Evolutionary conservation across 2,329 filamentous ascomycete species (phyloP), one percentile per base, ranked within the genome.

Genomic region (Epichloe typhina): DNA sequence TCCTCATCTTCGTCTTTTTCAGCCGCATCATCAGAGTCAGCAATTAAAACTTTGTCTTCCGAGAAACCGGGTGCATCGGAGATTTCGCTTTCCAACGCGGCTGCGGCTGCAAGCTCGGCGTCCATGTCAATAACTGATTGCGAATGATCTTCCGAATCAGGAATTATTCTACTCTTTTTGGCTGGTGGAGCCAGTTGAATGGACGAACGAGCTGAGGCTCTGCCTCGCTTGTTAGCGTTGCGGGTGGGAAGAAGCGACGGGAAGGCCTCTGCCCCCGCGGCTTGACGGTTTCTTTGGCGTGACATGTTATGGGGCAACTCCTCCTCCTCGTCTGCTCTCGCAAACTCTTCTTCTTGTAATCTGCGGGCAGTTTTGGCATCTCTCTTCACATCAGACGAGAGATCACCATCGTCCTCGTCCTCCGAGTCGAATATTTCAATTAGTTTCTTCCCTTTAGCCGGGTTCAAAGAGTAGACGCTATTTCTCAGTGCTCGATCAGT

Each of bases 401-500:
- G 54, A 42, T 61, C 59, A 0, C 70, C 66, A 3, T 59, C 57
- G 33, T 61, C 61, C 0, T 70, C 66, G 0, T 67, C 65, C 2
- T 70, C 65, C 1, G 66, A 66, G 9, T 72, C 68, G 2, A 69
- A 64, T 61, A 54, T 75, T 64, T 72, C 65, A 3, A 39, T 50
- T 9, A 35, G 69, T 61, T 50, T 68, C 54, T 46, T 71, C 64
- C 63, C 77, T 75, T 49, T 66, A 61, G 55, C 74, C 67, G 67
- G 52, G 38, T 65, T 67, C 58, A 79, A 62, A 2, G 75, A 69
- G 54, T 70, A 76, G 47, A 73, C 66, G 64, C 74, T 81, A 8
- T 58, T 59, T 15, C 63, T 59, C 13, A 66, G 46, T 12, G 57
- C 58, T n/a, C 61, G 56, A 31, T 69, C 64, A 21, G 56, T 57